phyloP scores from a whole-genome alignment of 345 rosid genomes.

The Aegle marmelos region DNA sequence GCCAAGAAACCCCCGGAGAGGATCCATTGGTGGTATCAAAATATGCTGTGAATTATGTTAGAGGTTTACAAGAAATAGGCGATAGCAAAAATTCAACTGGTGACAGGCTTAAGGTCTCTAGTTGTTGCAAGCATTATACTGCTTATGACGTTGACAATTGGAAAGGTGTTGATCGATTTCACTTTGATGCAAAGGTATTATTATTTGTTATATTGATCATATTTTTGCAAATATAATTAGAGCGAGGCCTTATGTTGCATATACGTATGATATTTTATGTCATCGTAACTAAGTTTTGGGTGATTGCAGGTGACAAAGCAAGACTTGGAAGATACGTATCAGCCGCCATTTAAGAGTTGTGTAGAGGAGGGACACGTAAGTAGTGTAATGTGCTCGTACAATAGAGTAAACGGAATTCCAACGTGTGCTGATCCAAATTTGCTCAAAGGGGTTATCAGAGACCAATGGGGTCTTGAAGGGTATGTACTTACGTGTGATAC shows the following conservation, averaged over 20 bases:
- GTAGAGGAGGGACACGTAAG: slow-evolving; percentile 35
- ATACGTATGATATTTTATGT: background rate
- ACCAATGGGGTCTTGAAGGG: slow-evolving; percentile 46
- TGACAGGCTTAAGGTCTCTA: slow-evolving; percentile 38
- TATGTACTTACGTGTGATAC: background rate
- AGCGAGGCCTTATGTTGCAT: background rate
- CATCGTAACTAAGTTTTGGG: background rate
- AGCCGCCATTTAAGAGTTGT: slow-evolving; percentile 44
- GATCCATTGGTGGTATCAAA: slow-evolving; percentile 42
- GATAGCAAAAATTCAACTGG: slow-evolving; percentile 1
- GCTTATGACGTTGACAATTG: slow-evolving; percentile 47
- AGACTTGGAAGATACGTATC: slow-evolving; percentile 47
- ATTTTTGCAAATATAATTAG: too few relatives aligned
- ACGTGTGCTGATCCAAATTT: slow-evolving; percentile 37
- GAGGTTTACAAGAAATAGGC: slow-evolving; percentile 43
- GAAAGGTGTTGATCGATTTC: slow-evolving; percentile 36
- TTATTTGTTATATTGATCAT: too few relatives aligned
- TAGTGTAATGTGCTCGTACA: slow-evolving; percentile 49
- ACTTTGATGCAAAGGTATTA: slow-evolving; percentile 37
- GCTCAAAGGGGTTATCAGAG: slow-evolving; percentile 33
- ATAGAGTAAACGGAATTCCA: slow-evolving; percentile 41
- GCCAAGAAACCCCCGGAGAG: slow-evolving; percentile 58
- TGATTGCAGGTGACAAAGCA: slow-evolving; percentile 38
- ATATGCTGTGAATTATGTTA: slow-evolving; percentile 45
- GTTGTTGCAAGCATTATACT: slow-evolving; percentile 46